A percentile compares a stretch with the other conserved stretches of the same genome.
Conservation (phyloP, 306 rosid species). For the Gillenia trifoliata region DNA sequence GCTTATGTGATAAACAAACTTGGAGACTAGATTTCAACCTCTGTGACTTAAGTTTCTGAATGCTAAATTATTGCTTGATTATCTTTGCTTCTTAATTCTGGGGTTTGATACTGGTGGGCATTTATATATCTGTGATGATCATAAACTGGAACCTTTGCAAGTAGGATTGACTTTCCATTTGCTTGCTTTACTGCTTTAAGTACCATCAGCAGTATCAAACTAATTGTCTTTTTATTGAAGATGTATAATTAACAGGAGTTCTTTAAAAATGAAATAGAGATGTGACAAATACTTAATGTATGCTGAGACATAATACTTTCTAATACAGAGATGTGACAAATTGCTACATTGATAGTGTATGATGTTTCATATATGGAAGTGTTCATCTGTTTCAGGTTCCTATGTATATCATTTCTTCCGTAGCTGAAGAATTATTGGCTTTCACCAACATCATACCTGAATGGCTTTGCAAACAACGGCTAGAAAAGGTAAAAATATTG, state of each 20-base stretch:
- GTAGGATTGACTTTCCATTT: not conserved
- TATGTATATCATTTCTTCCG: slow-evolving; percentile 70
- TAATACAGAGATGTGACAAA: not conserved
- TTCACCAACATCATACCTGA: slow-evolving; percentile 71
- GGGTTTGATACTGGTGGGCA: too few species aligned
- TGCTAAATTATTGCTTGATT: too few species aligned
- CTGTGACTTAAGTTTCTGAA: too few species aligned
- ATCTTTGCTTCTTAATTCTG: too few species aligned
- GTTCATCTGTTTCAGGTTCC: slow-evolving; percentile 55
- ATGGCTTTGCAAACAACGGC: slow-evolving; percentile 74
- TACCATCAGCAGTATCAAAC: not conserved
- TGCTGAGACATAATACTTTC: not conserved
- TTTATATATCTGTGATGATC: too few species aligned
- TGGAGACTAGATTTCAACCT: too few species aligned
- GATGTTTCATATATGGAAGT: not conserved
- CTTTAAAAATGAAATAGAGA: too few species aligned
- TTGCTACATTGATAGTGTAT: not conserved
- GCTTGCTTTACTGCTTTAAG: not conserved
- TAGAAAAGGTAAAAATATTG: slow-evolving; percentile 49
- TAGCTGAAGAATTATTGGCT: slow-evolving; percentile 75
- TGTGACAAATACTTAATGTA: too few species aligned
- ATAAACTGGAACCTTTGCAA: too few species aligned
- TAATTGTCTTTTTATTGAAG: not conserved
- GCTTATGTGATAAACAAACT: too few species aligned
- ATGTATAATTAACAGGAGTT: not conserved